These are phyloP conservation scores for Talaromyces sp. DNA, from an alignment of 2,329 filamentous ascomycete species.

Conservation along the genomic window DNA sequence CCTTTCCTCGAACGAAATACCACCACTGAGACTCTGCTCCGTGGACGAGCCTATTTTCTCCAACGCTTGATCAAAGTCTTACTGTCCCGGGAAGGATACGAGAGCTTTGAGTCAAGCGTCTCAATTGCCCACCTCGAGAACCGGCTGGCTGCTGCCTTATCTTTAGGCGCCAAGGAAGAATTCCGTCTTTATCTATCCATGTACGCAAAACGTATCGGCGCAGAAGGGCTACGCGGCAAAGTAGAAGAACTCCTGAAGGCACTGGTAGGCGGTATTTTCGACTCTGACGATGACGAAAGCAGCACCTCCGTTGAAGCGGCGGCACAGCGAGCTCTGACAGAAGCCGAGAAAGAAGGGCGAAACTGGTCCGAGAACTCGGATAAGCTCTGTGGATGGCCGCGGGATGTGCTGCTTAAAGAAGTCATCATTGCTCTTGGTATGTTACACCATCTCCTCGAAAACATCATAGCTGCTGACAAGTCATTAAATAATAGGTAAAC, in stretches of 20 bases:
- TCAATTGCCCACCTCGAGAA: conserved; percentile 96
- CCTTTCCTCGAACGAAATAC: conserved; percentile 92
- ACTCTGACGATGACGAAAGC: conserved; percentile 53
- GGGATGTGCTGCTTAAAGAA: conserved; percentile 80
- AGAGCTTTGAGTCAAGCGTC: conserved; percentile 84
- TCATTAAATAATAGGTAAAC: conserved; percentile 69
- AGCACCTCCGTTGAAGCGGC: conserved; percentile 21
- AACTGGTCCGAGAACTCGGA: conserved; percentile 53
- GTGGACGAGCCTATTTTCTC: conserved; percentile 85
- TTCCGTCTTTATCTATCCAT: conserved; percentile 94
- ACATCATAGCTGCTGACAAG: neutral
- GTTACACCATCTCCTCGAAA: conserved; percentile 31
- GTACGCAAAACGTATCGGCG: conserved; percentile 93
- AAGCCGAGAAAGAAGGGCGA: conserved; percentile 40
- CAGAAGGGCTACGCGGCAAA: conserved; percentile 80
- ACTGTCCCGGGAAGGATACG: conserved; percentile 83
- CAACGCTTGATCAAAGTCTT: conserved; percentile 88
- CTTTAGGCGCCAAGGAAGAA: conserved; percentile 81
- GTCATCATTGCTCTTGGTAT: conserved; percentile 89
- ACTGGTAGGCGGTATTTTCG: conserved; percentile 67
- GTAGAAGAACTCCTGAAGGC: conserved; percentile 87
- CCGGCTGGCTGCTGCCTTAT: conserved; percentile 80
- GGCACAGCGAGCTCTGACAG: conserved; percentile 23
- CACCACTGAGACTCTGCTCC: conserved; percentile 84
- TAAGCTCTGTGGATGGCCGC: conserved; percentile 84